phyloP scores from a whole-genome alignment of 2,329 filamentous ascomycete genomes.

The Amesomyces nigricolor region DNA sequence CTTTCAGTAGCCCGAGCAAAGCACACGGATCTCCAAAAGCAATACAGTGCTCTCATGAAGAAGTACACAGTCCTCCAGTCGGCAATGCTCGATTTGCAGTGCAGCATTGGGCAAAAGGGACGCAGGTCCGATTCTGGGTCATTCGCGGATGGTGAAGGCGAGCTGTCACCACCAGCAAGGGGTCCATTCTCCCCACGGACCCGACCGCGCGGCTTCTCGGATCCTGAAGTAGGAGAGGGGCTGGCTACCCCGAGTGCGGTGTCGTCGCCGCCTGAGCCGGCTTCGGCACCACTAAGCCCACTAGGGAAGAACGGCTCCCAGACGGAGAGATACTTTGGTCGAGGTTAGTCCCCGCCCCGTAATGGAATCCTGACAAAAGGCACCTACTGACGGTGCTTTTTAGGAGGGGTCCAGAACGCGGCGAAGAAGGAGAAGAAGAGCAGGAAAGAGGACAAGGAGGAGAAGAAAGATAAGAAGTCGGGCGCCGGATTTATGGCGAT shows the following conservation, averaged over 20 bases:
- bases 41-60: constrained; percentile 44
- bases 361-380: background rate
- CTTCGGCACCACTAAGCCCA: constrained; percentile 35
- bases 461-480: constrained; percentile 36
- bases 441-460: constrained; percentile 40
- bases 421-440: constrained; percentile 44
- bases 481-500: constrained; percentile 35
- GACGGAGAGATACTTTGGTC: constrained; percentile 39
- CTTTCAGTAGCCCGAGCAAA: constrained; percentile 49
- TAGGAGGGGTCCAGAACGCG: constrained; percentile 45
- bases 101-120: constrained; percentile 28
- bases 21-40: constrained; percentile 49
- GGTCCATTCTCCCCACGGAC: constrained; percentile 34
- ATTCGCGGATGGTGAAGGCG: constrained; percentile 31
- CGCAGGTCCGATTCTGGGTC: background rate
- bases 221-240: constrained; percentile 39
- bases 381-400: constrained; percentile 34
- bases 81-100: constrained; percentile 43
- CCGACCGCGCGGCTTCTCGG: constrained; percentile 40
- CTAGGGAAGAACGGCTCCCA: constrained; percentile 34
- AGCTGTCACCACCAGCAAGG: constrained; percentile 34
- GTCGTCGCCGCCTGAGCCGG: constrained; percentile 37
- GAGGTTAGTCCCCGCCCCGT: constrained; percentile 35
- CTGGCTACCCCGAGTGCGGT: constrained; percentile 37
- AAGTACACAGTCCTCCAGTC: constrained; percentile 50